phyloP scores from a whole-genome alignment of 345 rosid genomes.

The Ceriops decandra region DNA sequence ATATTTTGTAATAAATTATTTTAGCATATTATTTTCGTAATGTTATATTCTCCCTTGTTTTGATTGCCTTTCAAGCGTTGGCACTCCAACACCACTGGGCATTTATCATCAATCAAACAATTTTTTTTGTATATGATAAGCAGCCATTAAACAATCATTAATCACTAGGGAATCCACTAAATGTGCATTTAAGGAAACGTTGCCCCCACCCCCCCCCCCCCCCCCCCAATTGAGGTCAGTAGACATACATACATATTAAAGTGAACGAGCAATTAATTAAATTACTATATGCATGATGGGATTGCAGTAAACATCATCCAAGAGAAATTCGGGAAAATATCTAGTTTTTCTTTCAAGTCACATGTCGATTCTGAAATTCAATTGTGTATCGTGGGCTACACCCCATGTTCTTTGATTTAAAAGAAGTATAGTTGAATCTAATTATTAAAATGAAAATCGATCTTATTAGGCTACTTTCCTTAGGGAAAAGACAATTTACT shows the following conservation, averaged over 20 bases:
- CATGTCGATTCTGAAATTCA: slow-evolving; percentile 20
- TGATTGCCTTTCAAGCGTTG: slow-evolving; percentile 27
- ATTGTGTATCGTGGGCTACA: slow-evolving; percentile 28
- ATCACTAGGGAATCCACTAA: slow-evolving; percentile 35
- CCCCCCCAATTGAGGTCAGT: slow-evolving; percentile 20
- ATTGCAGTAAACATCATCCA: slow-evolving; percentile 19
- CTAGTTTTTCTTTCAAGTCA: slow-evolving; percentile 19
- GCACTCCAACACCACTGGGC: slow-evolving; percentile 8
- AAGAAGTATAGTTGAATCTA: slow-evolving; percentile 14
- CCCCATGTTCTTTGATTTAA: slow-evolving; percentile 18
- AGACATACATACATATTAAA: slow-evolving; percentile 4
- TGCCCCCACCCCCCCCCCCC: slow-evolving; percentile 23
- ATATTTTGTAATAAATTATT: too few species aligned
- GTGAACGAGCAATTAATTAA: neutral
- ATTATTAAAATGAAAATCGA: slow-evolving; percentile 9
- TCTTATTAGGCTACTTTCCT: neutral
- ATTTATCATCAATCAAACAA: too few species aligned
- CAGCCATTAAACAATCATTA: slow-evolving; percentile 11
- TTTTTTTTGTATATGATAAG: too few species aligned
- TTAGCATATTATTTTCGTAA: neutral
- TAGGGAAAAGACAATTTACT: slow-evolving; percentile 1
- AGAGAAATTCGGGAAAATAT: slow-evolving; percentile 20
- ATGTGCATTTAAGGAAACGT: slow-evolving; percentile 41
- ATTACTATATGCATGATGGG: slow-evolving; percentile 19
- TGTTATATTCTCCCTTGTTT: slow-evolving; percentile 20